Conservation (phyloP, 176 grass and related monocot genomes). For the Themeda triandra region DNA sequence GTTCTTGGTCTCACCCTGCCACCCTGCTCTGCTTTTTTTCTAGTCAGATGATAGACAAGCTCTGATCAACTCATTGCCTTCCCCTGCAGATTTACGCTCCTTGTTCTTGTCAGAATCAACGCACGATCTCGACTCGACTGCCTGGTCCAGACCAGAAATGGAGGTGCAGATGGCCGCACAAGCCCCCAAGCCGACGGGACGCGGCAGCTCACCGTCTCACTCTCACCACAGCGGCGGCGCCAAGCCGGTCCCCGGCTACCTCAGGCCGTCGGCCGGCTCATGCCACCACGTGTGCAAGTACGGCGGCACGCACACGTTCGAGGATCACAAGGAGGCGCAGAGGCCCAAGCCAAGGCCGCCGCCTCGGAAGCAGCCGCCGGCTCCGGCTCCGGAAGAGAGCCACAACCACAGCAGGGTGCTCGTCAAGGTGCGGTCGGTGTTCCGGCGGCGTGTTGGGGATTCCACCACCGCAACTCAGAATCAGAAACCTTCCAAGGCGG, state of each 20-base stretch:
- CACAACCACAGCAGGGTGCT: constrained; percentile 5
- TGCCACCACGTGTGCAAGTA: constrained; percentile 77
- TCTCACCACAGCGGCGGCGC: neutral
- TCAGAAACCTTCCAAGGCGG: neutral
- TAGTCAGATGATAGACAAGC: neutral
- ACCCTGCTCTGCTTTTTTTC: neutral
- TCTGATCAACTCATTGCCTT: neutral
- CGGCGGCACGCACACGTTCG: constrained; percentile 36
- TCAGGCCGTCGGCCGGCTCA: constrained; percentile 47
- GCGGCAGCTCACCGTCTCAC: neutral
- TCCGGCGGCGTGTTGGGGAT: constrained; percentile 33
- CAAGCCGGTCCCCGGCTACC: constrained; percentile 49
- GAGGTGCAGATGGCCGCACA: neutral
- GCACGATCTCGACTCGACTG: neutral
- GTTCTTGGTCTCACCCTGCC: neutral
- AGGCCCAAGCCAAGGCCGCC: neutral
- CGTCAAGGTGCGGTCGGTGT: constrained; percentile 41
- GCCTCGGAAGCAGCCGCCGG: neutral
- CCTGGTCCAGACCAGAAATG: neutral
- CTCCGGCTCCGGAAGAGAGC: neutral
- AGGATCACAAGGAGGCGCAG: constrained; percentile 21
- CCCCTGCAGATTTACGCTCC: neutral
- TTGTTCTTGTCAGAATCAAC: neutral
- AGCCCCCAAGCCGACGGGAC: neutral
- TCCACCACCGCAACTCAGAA: constrained; percentile 18